A percentile compares a stretch with the other conserved stretches of the same genome.
Evolutionary conservation across 129 eudicot species (phyloP).

Genomic region (Glebionis coronaria): DNA sequence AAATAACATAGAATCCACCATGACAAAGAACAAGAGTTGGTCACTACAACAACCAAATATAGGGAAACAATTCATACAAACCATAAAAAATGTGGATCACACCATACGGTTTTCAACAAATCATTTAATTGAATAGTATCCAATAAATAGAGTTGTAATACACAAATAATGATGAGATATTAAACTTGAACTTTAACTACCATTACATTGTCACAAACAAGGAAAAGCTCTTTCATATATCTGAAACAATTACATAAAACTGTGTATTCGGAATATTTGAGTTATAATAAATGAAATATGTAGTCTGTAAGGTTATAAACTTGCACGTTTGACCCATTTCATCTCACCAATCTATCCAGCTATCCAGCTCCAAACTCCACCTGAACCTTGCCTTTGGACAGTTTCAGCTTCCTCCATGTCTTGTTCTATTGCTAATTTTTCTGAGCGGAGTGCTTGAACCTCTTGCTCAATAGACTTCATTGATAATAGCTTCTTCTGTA

Average conservation of each 20-base stretch:
- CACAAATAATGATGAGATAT: slow-evolving; percentile 10
- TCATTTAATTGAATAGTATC: slow-evolving; percentile 21
- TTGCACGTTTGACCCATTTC: slow-evolving; percentile 10
- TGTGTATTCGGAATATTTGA: slow-evolving; percentile 17
- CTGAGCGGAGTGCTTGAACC: slow-evolving; percentile 59
- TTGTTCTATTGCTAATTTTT: slow-evolving; percentile 69
- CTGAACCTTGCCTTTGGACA: slow-evolving; percentile 60
- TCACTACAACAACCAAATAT: slow-evolving; percentile 13
- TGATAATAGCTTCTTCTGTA: slow-evolving; percentile 66
- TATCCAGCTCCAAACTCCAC: slow-evolving; percentile 86
- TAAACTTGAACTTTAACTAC: slow-evolving; percentile 16
- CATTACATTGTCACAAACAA: slow-evolving; percentile 16
- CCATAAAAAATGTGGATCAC: slow-evolving; percentile 1
- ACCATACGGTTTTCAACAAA: slow-evolving; percentile 1
- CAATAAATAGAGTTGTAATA: slow-evolving; percentile 4
- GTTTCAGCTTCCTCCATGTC: slow-evolving; percentile 62
- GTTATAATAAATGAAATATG: slow-evolving; percentile 26
- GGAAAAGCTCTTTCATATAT: slow-evolving; percentile 8
- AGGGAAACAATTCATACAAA: slow-evolving; percentile 5
- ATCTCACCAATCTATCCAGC: slow-evolving; percentile 37
- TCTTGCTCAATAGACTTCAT: slow-evolving; percentile 82
- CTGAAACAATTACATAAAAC: slow-evolving; percentile 12
- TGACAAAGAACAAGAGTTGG: slow-evolving; percentile 9
- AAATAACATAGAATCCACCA: slow-evolving; percentile 4
- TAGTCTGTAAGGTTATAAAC: slow-evolving; percentile 21